Evolutionary conservation across 2,329 filamentous ascomycete species (phyloP), one percentile per base, ranked within the genome.

Genomic region (Talaromyces verruculosus): DNA sequence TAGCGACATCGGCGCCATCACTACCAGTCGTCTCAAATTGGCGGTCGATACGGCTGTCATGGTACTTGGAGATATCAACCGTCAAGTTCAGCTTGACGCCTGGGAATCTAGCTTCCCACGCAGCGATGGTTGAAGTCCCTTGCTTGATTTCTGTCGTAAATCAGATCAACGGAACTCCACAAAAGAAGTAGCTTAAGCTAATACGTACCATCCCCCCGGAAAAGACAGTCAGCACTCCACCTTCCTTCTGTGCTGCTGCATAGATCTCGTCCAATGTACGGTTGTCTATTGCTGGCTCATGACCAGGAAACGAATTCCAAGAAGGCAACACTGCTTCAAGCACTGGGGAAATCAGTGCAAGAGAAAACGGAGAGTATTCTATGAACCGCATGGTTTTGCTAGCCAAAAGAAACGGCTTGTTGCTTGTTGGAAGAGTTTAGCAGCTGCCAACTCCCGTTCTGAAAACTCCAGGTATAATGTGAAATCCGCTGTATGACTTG

Each of bases 21-120:
- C 73, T 75, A 7, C 75, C 72, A 37, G 53, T 58, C 0, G 69
- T 67, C 3, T 77, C 79, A 1, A 85, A 72, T 65, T 83, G 81
- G 43, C 78, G 71, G 68, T 87, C 83, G 6, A 86, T 69, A 7
- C 74, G 75, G 19, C 69, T 75, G 64, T 85, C 81, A 68, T 84
- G 84, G 68, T 86, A 87, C 69, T 86, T 87, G 66, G 84, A 85
- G 0, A 86, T 71, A 66, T 86, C 84, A 51, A 86, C 82, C 0
- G 84, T 85, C 41, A 85, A 60, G 68, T 86, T 84, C 17, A 86
- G 78, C 3, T 78, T 82, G 66, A 85, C 80, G 8, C 79, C 79
- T 0, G 84, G 84, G 68, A 85, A 86, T 0, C 76, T 74, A 0
- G 62, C 35, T 19, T 63, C 25, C 39, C 65, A 68, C 28, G 71